phyloP scores from a whole-genome alignment of 1,284 basidiomycete species.

The Microbotryum intermedium region DNA sequence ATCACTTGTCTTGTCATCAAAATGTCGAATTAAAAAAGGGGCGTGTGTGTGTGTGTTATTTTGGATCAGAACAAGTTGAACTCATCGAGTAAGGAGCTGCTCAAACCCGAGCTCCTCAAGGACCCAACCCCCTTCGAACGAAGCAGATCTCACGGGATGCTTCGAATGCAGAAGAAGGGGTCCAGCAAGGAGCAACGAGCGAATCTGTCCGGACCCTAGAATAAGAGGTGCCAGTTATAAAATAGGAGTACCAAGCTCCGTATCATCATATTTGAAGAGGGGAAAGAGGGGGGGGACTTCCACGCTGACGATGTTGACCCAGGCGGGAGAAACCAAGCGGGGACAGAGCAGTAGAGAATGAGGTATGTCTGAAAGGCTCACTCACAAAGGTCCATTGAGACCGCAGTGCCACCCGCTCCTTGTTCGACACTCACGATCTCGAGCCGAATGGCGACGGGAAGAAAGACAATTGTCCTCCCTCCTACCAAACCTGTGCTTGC shows the following conservation, averaged over 20 bases:
- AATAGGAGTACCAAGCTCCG: neutral
- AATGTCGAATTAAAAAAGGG: too few species aligned
- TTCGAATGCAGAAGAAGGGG: neutral
- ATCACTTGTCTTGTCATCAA: too few species aligned
- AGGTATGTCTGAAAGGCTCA: too few species aligned
- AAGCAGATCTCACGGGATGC: slow-evolving; percentile 21
- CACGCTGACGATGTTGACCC: neutral
- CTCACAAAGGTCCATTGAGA: too few species aligned
- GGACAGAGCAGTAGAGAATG: too few species aligned
- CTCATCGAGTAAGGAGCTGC: neutral
- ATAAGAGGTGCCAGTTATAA: slow-evolving; percentile 14
- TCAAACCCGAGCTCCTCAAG: neutral
- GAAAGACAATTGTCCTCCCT: too few species aligned
- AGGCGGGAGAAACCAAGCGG: too few species aligned
- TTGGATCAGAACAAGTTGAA: slow-evolving; percentile 7
- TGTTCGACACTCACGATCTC: too few species aligned
- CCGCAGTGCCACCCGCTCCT: too few species aligned
- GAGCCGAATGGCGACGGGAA: too few species aligned
- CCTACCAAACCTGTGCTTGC: too few species aligned
- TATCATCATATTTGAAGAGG: slow-evolving; percentile 6
- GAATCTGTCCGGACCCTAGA: neutral
- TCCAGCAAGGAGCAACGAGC: neutral
- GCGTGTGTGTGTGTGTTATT: too few species aligned
- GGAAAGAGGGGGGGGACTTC: neutral
- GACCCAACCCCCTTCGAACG: neutral